phyloP scores from a whole-genome alignment of 148 eudicot species.

The Camellia japonica region DNA sequence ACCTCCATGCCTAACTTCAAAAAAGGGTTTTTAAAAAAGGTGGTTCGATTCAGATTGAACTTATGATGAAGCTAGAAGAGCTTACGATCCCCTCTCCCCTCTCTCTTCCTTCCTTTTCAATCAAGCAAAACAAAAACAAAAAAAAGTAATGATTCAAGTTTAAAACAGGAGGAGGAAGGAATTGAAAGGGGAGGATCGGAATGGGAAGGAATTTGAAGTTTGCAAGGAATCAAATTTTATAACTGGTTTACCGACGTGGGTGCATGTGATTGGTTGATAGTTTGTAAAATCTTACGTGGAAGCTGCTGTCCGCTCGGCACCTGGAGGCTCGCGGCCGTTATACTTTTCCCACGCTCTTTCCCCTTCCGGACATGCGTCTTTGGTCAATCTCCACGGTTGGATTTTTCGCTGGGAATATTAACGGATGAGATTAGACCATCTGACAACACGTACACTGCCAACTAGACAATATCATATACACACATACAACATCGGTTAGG shows the following conservation, averaged over 20 bases:
- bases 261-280: constrained; percentile 16
- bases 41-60: not conserved
- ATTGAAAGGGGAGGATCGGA: not conserved
- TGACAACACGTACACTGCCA: constrained; percentile 22
- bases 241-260: constrained; percentile 32
- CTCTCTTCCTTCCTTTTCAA: not conserved
- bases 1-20: constrained; percentile 25
- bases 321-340: constrained; percentile 30
- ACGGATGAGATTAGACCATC: constrained; percentile 12
- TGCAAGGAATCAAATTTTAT: not conserved
- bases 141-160: no score
- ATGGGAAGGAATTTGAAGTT: not conserved
- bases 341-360: constrained; percentile 41
- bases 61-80: not conserved
- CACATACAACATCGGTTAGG: no score
- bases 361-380: constrained; percentile 27
- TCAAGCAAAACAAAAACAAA: no score
- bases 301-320: constrained; percentile 19
- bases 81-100: not conserved
- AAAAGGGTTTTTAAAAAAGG: no score
- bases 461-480: not conserved
- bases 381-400: constrained; percentile 15
- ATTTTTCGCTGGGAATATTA: not conserved
- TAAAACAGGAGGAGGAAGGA: no score
- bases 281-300: constrained; percentile 29